phyloP scores from a whole-genome alignment of 768 basidiomycete genomes.

The Phaeotremella skinneri region DNA sequence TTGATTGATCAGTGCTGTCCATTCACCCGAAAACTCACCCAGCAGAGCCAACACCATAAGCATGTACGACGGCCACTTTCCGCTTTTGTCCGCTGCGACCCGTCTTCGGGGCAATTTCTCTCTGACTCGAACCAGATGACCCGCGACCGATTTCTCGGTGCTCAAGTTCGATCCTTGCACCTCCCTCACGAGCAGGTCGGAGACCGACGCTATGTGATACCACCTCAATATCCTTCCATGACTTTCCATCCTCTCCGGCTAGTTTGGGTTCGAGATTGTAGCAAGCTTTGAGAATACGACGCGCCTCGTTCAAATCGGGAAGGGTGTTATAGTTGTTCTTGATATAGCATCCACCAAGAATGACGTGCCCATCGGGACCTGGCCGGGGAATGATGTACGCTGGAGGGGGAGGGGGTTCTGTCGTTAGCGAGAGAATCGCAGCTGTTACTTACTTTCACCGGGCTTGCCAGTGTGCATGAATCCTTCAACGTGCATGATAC shows the following conservation, averaged over 20 bases:
- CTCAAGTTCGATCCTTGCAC: conserved; percentile 62
- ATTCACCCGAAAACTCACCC: conserved; percentile 20
- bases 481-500: conserved; percentile 6
- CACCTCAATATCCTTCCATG: conserved; percentile 54
- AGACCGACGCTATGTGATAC: conserved; percentile 63
- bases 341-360: conserved; percentile 63
- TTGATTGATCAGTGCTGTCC: neutral
- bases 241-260: conserved; percentile 49
- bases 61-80: conserved; percentile 57
- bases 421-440: neutral
- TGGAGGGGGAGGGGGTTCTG: conserved; percentile 26
- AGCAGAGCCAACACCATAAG: conserved; percentile 60
- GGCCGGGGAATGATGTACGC: conserved; percentile 68
- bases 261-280: conserved; percentile 54
- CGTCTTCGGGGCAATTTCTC: conserved; percentile 20
- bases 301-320: conserved; percentile 54
- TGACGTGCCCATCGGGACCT: conserved; percentile 53
- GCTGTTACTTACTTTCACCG: neutral
- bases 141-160: conserved; percentile 35
- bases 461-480: neutral
- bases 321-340: conserved; percentile 57
- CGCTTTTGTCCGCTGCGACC: conserved; percentile 29
- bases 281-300: conserved; percentile 55
- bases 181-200: conserved; percentile 60
- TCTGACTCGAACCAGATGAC: conserved; percentile 2